phyloP scores from a whole-genome alignment of 1,284 basidiomycete species.

The Ganoderma multipileum region DNA sequence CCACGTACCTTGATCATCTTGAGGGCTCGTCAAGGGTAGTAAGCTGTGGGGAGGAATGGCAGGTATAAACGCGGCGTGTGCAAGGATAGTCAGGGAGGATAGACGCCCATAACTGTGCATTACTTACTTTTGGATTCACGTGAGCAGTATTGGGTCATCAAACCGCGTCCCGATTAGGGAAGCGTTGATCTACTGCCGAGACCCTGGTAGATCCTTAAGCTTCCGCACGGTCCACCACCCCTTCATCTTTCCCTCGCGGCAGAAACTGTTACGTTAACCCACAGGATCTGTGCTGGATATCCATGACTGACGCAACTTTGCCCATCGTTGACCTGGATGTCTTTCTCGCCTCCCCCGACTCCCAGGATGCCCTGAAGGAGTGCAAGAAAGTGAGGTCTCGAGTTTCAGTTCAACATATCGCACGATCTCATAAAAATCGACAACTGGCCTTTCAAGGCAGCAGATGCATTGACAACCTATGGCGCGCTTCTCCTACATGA shows the following conservation, averaged over 20 bases:
- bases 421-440: neutral
- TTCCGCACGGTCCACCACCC: neutral
- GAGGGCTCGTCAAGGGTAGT: constrained; percentile 10
- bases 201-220: neutral
- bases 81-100: constrained; percentile 20
- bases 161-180: constrained; percentile 18
- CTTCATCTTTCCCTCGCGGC: constrained; percentile 5
- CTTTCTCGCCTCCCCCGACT: constrained; percentile 61
- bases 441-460: constrained; percentile 54
- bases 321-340: constrained; percentile 84
- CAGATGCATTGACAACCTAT: constrained; percentile 79
- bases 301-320: constrained; percentile 48
- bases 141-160: constrained; percentile 2
- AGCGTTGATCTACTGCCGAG: constrained; percentile 14
- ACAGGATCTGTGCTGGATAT: neutral
- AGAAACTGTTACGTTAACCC: neutral
- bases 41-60: constrained; percentile 16
- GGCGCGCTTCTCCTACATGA: constrained; percentile 87
- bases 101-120: constrained; percentile 17
- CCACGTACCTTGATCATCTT: constrained; percentile 63
- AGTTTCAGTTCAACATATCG: neutral
- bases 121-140: constrained; percentile 15
- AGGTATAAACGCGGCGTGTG: constrained; percentile 25
- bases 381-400: constrained; percentile 64
- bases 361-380: constrained; percentile 58